These are phyloP conservation scores for Teunomyces tritomae DNA, from an alignment of 805 yeast genomes.

Conservation along the genomic window DNA sequence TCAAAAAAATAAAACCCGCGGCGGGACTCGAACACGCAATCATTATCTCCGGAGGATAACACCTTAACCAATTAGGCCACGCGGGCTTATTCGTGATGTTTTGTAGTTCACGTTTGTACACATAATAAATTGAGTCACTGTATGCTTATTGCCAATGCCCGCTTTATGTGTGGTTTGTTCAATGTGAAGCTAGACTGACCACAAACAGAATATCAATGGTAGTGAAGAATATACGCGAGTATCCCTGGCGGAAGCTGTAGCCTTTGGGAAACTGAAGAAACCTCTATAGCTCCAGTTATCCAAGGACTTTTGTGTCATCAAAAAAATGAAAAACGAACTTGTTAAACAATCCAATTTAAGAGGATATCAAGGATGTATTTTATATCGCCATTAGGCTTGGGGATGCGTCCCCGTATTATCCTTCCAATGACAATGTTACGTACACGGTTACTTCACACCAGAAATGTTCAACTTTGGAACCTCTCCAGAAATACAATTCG, in stretches of 20 bases:
- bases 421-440: neutral
- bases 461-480: neutral
- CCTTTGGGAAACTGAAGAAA: neutral
- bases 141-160: neutral
- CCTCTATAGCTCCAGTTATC: neutral
- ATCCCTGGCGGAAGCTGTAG: too few species aligned
- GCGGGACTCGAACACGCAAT: slow-evolving; percentile 82
- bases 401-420: neutral
- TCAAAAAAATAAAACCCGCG: slow-evolving; percentile 44
- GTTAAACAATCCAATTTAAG: neutral
- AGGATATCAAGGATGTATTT: neutral
- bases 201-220: too few species aligned
- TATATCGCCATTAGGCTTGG: neutral
- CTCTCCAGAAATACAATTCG: neutral
- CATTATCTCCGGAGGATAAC: slow-evolving; percentile 68
- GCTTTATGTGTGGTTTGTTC: too few species aligned
- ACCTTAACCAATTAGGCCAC: slow-evolving; percentile 78
- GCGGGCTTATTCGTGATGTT: slow-evolving; percentile 39
- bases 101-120: neutral
- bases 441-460: neutral
- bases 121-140: neutral
- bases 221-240: too few species aligned
- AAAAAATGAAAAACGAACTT: neutral
- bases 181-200: too few species aligned
- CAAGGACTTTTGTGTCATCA: neutral